Evolutionary conservation across 2,329 filamentous ascomycete species (phyloP).

Genomic region (Sporothrix protearum): DNA sequence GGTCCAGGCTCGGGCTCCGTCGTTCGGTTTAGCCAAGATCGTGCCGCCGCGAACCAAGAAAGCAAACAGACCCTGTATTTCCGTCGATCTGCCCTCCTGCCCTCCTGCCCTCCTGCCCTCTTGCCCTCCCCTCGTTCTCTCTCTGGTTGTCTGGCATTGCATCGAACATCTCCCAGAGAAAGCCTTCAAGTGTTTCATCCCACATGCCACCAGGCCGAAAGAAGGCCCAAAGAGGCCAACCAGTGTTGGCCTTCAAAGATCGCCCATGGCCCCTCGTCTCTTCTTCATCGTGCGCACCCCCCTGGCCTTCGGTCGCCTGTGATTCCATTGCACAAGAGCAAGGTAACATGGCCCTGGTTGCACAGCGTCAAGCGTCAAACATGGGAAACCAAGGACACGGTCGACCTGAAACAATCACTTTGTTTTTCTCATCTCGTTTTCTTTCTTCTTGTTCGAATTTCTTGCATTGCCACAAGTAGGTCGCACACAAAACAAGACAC

Average conservation of each 20-base stretch:
- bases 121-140: not conserved
- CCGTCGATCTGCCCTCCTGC: constrained; percentile 3
- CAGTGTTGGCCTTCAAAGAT: not conserved
- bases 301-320: not conserved
- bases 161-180: not conserved
- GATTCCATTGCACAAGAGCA: not conserved
- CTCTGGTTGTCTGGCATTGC: too few relatives aligned
- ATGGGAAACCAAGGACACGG: not conserved
- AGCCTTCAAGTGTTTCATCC: not conserved
- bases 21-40: not conserved
- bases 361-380: constrained; percentile 1
- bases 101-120: too few relatives aligned
- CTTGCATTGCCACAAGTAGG: not conserved
- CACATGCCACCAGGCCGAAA: not conserved
- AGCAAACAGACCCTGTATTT: not conserved
- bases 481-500: not conserved
- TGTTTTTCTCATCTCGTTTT: not conserved
- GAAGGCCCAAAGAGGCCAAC: not conserved
- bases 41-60: not conserved
- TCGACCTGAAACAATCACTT: not conserved
- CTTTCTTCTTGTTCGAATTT: not conserved
- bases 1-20: not conserved
- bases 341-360: not conserved
- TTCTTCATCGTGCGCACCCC: not conserved
- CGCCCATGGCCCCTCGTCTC: not conserved